Evolutionary conservation across 768 basidiomycete genomes (phyloP), one percentile per base, ranked within the genome.

Genomic region (Boletus rubroflammeus): DNA sequence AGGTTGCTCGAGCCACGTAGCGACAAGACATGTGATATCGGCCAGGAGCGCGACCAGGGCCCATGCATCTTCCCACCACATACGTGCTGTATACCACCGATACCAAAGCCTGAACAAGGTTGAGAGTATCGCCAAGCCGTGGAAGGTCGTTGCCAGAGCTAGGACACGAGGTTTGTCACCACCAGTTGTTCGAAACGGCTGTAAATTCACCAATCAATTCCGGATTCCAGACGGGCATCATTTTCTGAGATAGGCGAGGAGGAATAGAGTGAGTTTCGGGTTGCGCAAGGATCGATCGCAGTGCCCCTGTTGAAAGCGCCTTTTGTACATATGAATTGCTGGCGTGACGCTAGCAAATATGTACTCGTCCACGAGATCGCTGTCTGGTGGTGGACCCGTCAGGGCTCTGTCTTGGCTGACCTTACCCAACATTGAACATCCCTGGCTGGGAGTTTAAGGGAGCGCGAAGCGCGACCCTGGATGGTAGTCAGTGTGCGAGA

Each of bases 91-190:
- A 29, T 52, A n/a, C 46, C 36, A 38, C 21, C 49, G 38, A 32
- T 53, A 25, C 28, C 29, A 39, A 51, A 53, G 48, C 48, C 48
- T 31, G 38, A 52, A 26, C 23, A 53, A 1, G 6, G 38, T 53
- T 32, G 49, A 53, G 29, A 35, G 47, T 25, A 53, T 53, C 29
- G 25, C 50, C 31, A 53, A 15, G 25, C 50, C 10, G 17, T 53
- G 31, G 38, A 53, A 53, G 5, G 52, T 32, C 6, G 50, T 32
- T 26, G 50, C 31, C 31, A 32, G 10, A 21, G 52, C 52, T 39
- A 25, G 19, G 34, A 32, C n/a, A 51, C 6, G 23, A 50, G 13
- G 14, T 26, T 53, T 7, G 29, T 52, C 50, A 39, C 11, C 9
- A 14, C 21, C 4, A n/a, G 2, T 15, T 15, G 5, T n/a, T 53